A percentile compares a stretch with the other conserved stretches of the same genome.
Conservation (phyloP, 176 grass and related monocot species). For the Raddia guianensis region DNA sequence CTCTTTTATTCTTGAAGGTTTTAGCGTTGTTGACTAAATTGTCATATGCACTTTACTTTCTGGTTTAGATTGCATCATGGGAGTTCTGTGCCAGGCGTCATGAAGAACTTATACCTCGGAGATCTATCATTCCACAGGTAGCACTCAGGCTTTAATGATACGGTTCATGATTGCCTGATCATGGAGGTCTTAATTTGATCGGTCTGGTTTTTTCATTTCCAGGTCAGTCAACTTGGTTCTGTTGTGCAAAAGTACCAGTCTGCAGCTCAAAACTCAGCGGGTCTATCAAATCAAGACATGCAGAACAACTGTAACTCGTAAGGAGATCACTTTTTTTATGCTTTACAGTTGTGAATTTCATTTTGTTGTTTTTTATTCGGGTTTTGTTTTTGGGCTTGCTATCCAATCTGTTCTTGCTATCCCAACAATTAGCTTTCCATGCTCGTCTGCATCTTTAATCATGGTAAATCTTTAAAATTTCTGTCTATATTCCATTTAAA, state of each 20-base stretch:
- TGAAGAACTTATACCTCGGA: slow-evolving; percentile 94
- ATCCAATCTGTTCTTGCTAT: not conserved
- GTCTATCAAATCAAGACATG: slow-evolving; percentile 77
- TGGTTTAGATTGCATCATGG: slow-evolving; percentile 89
- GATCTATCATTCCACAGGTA: slow-evolving; percentile 92
- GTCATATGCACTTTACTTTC: slow-evolving; percentile 3
- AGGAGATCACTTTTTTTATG: slow-evolving; percentile 40
- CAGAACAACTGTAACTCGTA: slow-evolving; percentile 96
- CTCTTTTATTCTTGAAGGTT: slow-evolving; percentile 20
- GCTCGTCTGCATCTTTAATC: not conserved
- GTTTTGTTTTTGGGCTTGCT: slow-evolving; percentile 1
- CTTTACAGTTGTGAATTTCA: slow-evolving; percentile 19
- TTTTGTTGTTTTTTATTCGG: not conserved
- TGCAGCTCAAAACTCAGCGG: slow-evolving; percentile 65
- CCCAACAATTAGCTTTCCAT: not conserved
- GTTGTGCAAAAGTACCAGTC: slow-evolving; percentile 91
- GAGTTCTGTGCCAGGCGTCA: slow-evolving; percentile 93
- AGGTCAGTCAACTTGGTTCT: slow-evolving; percentile 87
- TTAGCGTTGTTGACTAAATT: not conserved
- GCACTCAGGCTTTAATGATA: slow-evolving; percentile 1
- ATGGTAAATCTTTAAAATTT: not conserved
- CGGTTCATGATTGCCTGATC: not conserved
- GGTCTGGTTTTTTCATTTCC: slow-evolving; percentile 31
- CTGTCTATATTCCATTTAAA: not conserved
- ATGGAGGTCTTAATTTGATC: slow-evolving; percentile 18